Conservation (phyloP, 192 early-diverging fungal species). For the Diversispora epigaea region DNA sequence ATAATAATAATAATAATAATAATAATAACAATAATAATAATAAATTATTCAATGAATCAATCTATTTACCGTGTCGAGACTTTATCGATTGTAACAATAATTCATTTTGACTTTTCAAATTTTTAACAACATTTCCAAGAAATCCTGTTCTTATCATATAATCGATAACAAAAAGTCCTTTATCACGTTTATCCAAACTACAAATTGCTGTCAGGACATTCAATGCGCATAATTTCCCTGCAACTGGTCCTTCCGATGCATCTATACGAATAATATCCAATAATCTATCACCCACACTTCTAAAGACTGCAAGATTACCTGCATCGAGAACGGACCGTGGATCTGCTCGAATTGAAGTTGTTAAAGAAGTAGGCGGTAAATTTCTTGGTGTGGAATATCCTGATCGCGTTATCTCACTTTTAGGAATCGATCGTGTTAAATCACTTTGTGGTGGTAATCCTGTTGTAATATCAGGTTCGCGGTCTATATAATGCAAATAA, state of each 20-base stretch:
- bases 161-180: constrained; percentile 48
- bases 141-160: constrained; percentile 33
- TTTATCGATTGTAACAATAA: constrained; percentile 3
- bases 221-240: constrained; percentile 86
- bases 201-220: constrained; percentile 71
- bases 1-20: constrained; percentile 4
- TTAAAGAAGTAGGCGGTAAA: no score
- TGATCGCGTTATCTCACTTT: no score
- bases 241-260: constrained; percentile 76
- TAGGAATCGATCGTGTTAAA: not conserved
- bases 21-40: constrained; percentile 2
- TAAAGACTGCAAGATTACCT: constrained; percentile 50
- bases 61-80: not conserved
- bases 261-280: constrained; percentile 76
- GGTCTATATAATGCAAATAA: constrained; percentile 28
- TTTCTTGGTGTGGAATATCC: no score
- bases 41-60: not conserved
- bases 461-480: constrained; percentile 4
- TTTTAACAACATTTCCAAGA: not conserved
- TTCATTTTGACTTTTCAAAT: constrained; percentile 21
- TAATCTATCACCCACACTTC: constrained; percentile 64
- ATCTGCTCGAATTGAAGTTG: not conserved
- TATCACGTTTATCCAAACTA: constrained; percentile 46
- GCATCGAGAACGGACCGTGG: constrained; percentile 38
- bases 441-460: constrained; percentile 3